Evolutionary conservation across 2,329 filamentous ascomycete genomes (phyloP).

Genomic region (Aspergillus sp.): DNA sequence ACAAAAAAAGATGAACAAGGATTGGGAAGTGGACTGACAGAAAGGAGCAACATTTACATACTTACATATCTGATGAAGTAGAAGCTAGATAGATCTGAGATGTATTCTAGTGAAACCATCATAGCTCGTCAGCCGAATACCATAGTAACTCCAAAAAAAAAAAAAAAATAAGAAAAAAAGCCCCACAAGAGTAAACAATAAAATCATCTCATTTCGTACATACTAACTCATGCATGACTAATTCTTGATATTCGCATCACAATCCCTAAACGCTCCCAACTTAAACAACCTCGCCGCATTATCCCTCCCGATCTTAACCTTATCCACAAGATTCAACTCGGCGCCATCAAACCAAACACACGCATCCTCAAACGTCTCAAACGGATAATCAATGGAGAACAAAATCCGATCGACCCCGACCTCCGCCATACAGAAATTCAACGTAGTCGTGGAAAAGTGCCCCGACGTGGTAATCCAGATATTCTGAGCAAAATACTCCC

Average conservation of each 20-base stretch:
- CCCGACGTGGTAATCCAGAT: conserved; percentile 48
- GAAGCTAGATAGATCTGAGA: not conserved
- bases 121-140: not conserved
- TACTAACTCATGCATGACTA: not conserved
- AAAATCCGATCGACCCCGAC: conserved; percentile 43
- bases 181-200: not conserved
- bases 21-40: not conserved
- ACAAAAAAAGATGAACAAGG: not conserved
- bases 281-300: conserved; percentile 51
- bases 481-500: conserved; percentile 46
- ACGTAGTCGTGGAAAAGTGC: conserved; percentile 44
- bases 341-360: conserved; percentile 48
- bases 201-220: not conserved
- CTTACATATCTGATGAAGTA: not conserved
- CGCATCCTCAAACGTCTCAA: conserved; percentile 43
- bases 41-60: not conserved
- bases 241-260: conserved; percentile 20
- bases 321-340: conserved; percentile 41
- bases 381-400: conserved; percentile 47
- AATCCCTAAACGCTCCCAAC: conserved; percentile 37
- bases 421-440: conserved; percentile 45
- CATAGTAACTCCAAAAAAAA: not conserved
- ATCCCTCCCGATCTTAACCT: conserved; percentile 48
- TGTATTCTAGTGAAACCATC: not conserved
- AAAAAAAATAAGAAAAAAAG: no score